These are phyloP conservation scores for Fraxinus pennsylvanica DNA, from an alignment of 257 asterid species.

Conservation along the genomic window DNA sequence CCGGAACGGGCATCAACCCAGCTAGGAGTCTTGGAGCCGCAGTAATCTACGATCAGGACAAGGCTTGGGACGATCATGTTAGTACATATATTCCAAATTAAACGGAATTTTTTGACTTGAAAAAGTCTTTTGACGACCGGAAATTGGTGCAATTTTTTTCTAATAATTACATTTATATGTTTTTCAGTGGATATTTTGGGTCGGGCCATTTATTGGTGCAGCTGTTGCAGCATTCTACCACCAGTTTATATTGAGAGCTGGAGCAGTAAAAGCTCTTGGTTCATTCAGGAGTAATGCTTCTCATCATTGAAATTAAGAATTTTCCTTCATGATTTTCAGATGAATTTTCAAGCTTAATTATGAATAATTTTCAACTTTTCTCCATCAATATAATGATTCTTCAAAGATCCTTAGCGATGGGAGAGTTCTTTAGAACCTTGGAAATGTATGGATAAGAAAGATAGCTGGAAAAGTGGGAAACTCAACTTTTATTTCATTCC, in stretches of 20 bases:
- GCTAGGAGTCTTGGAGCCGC: conserved; percentile 91
- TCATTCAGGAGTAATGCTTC: conserved; percentile 64
- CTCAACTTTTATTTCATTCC: neutral
- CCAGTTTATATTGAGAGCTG: conserved; percentile 71
- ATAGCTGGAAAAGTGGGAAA: neutral
- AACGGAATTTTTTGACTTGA: neutral
- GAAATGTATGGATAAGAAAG: conserved; percentile 9
- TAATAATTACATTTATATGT: neutral
- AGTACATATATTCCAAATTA: neutral
- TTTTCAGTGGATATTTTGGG: conserved; percentile 80
- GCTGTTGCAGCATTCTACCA: conserved; percentile 78
- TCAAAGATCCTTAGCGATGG: neutral
- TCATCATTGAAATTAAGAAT: conserved; percentile 31
- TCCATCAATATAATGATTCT: conserved; percentile 11
- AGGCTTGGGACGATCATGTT: conserved; percentile 72
- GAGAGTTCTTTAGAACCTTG: conserved; percentile 18
- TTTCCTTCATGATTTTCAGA: conserved; percentile 11
- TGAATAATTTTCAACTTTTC: conserved; percentile 16
- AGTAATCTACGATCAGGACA: conserved; percentile 48
- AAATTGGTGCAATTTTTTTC: neutral
- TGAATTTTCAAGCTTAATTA: conserved; percentile 18
- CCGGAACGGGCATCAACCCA: conserved; percentile 85
- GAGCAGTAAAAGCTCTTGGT: conserved; percentile 71
- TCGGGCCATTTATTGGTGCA: conserved; percentile 75
- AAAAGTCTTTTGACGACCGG: neutral